Conservation (phyloP, 495 filamentous ascomycete species). For the Choiromyces venosus region DNA sequence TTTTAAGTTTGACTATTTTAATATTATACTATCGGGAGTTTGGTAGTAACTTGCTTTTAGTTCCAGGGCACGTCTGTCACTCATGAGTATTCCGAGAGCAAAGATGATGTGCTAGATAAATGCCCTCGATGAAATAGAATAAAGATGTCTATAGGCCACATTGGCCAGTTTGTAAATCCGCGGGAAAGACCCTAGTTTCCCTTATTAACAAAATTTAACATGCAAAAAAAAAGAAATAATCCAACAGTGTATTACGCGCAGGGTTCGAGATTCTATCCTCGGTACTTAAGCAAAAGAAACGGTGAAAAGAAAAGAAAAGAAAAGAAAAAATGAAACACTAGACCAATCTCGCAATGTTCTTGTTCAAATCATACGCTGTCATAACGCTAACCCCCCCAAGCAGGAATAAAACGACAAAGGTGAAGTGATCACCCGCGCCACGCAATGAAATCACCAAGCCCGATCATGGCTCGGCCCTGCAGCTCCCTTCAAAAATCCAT, state of each 20-base stretch:
- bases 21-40: neutral
- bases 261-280: neutral
- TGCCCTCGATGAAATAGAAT: neutral
- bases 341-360: neutral
- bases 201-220: neutral
- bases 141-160: neutral
- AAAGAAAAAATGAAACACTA: neutral
- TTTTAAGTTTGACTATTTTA: neutral
- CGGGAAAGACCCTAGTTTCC: neutral
- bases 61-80: neutral
- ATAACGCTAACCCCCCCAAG: neutral
- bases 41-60: neutral
- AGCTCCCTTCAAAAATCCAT: constrained; percentile 32
- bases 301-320: neutral
- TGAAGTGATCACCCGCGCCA: neutral
- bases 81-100: neutral
- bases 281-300: neutral
- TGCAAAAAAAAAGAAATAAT: neutral
- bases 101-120: neutral
- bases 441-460: neutral
- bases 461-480: neutral
- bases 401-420: neutral
- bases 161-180: neutral
- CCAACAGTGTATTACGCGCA: neutral
- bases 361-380: neutral